A percentile compares a stretch with the other conserved stretches of the same genome.
phyloP scores from a whole-genome alignment of 139 green algal genomes.

The Pleodorina starrii region DNA sequence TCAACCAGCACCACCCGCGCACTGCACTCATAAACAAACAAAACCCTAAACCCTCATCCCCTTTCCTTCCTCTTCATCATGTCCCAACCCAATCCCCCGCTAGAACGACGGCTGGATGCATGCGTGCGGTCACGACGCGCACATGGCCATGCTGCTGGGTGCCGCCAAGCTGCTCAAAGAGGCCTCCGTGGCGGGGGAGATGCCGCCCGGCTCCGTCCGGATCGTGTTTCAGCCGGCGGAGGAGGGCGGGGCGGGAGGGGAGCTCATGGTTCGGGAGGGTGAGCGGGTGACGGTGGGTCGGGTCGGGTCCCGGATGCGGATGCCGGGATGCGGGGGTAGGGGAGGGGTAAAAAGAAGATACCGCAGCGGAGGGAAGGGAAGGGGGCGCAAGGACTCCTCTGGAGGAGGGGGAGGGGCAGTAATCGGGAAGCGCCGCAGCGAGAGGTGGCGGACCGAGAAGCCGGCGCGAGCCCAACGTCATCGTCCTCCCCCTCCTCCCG shows the following conservation, averaged over 20 bases:
- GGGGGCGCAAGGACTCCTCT: no score
- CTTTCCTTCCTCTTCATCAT: neutral
- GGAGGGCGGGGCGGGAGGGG: constrained; percentile 87
- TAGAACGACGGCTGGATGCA: constrained; percentile 81
- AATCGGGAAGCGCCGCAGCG: no score
- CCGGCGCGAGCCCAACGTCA: no score
- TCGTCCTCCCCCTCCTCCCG: no score
- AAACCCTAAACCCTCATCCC: neutral
- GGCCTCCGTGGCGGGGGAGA: constrained; percentile 44
- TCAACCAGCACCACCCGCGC: no score
- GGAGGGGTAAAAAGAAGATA: no score
- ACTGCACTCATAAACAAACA: no score
- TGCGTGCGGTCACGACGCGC: constrained; percentile 92
- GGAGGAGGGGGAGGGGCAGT: no score
- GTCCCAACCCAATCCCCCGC: neutral
- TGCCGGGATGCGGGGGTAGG: no score
- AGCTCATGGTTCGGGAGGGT: constrained; percentile 74
- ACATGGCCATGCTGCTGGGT: constrained; percentile 90
- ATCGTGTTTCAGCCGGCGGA: constrained; percentile 97
- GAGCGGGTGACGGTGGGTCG: neutral
- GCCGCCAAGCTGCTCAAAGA: constrained; percentile 74
- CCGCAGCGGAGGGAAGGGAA: no score
- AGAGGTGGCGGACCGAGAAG: no score
- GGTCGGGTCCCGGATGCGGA: neutral
- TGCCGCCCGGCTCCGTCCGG: constrained; percentile 77